Base-by-base conservation (phyloP, 2,329 filamentous ascomycete species). In the Fusarium protoensiforme region DNA sequence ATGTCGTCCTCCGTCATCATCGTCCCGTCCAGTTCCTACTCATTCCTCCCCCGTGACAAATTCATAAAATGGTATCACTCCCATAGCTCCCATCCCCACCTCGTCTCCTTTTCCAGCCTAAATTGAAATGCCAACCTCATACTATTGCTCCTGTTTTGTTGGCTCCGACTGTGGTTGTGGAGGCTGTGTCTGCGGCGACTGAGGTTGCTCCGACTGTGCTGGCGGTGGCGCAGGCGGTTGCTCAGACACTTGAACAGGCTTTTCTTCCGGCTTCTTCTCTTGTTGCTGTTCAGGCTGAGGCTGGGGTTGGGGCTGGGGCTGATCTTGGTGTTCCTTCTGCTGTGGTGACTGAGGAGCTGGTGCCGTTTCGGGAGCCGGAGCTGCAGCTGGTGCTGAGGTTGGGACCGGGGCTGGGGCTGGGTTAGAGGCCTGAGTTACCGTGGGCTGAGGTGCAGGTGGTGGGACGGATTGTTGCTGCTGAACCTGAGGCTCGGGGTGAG, bases 1-100 rank as follows among this genome's bases (percentile, higher is more conserved):
- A 57, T 74, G 63, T 69, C 56, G 31, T 58, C 43, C 60, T 66
- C 62, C 67, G 60, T 73, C 16, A 66, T 51, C 46, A 51, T 51
- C 27, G 46, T 74, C 54, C 53, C 54, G 51, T 71, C 65, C 57
- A 60, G 54, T 64, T 67, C 58, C 53, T 67, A 59, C 58, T 68
- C 58, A 51, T 67, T 63, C 57, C 71, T 65, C 46, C 64, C 56
- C 56, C 36, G 41, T 62, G 59, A 73, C 38, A 64, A 56, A 60
- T 53, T 63, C 43, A 67, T 56, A 67, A 67, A 74, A 67, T 53
- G 59, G 41, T 35, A 56, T 67, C 61, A 57, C 61, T 57, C 33
- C 46, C 31, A 66, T 64, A 51, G 56, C 41, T 51, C 43, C 41
- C 18, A 29, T 38, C 18, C 51, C 59, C 38, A 61, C 51, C 48